Percentiles rank a stretch among this genome's conserved stretches.
Conservation (phyloP, 768 basidiomycete species). For the Pleurotus eryngii region DNA sequence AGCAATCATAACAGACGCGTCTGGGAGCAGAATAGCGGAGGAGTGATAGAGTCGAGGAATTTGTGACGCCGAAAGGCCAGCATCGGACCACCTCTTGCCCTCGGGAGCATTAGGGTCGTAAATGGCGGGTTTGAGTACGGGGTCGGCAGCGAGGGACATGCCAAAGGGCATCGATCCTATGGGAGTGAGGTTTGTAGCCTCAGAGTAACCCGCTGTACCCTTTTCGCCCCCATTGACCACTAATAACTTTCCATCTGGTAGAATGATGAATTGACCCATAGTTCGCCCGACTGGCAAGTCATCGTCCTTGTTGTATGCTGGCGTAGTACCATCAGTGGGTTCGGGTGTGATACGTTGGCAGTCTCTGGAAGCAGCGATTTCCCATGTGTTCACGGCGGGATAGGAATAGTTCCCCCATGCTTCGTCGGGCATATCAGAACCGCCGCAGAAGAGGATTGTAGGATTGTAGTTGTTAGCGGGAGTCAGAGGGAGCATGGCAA, state of each 20-base stretch:
- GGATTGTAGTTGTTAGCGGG: conserved; percentile 85
- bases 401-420: conserved; percentile 76
- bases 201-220: conserved; percentile 87
- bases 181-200: conserved; percentile 45
- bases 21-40: conserved; percentile 83
- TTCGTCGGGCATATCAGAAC: conserved; percentile 69
- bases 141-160: conserved; percentile 76
- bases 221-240: conserved; percentile 80
- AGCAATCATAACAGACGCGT: conserved; percentile 81
- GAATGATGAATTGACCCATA: conserved; percentile 90
- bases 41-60: conserved; percentile 92
- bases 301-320: conserved; percentile 69
- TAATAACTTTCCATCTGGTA: conserved; percentile 76
- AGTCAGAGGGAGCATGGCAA: conserved; percentile 88
- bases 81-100: conserved; percentile 73
- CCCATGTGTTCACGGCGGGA: conserved; percentile 73
- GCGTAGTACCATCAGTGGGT: conserved; percentile 60
- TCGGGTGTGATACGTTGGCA: conserved; percentile 88
- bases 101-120: conserved; percentile 74
- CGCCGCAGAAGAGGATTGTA: conserved; percentile 89
- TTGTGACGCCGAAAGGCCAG: conserved; percentile 54
- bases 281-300: conserved; percentile 70
- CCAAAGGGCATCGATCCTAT: conserved; percentile 61
- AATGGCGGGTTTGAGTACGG: conserved; percentile 74
- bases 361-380: conserved; percentile 63